Conservation (phyloP, 805 yeast species). For the Lachancea sp. region DNA sequence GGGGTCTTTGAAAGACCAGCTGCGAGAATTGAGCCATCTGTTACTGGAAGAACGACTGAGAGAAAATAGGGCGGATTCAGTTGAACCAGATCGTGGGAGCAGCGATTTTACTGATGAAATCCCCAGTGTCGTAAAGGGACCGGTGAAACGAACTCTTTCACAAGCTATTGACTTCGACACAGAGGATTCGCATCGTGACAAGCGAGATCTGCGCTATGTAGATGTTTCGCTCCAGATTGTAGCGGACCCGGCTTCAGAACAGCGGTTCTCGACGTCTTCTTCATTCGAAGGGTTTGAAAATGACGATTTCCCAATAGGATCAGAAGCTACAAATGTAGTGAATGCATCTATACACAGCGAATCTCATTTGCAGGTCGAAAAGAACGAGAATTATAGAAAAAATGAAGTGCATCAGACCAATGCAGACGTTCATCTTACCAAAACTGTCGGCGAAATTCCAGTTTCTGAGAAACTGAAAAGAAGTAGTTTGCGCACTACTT, state of each 20-base stretch:
- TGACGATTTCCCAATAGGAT: not conserved
- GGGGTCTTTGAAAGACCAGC: not conserved
- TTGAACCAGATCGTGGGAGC: not conserved
- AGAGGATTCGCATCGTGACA: not conserved
- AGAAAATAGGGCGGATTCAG: not conserved
- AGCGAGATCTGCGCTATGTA: not conserved
- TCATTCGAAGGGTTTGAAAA: not conserved
- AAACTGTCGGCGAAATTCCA: too few species aligned
- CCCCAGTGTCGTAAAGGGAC: not conserved
- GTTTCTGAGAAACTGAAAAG: too few species aligned
- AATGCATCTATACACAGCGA: too few species aligned
- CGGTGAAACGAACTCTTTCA: not conserved
- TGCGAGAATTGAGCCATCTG: slow-evolving; percentile 3
- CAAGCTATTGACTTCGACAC: not conserved
- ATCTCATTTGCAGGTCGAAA: too few species aligned
- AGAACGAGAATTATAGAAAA: too few species aligned
- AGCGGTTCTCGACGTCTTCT: not conserved
- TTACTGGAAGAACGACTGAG: not conserved
- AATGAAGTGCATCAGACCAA: too few species aligned
- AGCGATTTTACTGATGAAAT: not conserved
- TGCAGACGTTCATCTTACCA: too few species aligned
- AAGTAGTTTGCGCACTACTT: too few species aligned
- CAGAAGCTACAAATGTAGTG: not conserved
- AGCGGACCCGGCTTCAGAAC: not conserved
- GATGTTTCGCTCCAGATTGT: not conserved